Evolutionary conservation across 805 yeast genomes (phyloP).

Genomic region (Lachancea nothofagi): DNA sequence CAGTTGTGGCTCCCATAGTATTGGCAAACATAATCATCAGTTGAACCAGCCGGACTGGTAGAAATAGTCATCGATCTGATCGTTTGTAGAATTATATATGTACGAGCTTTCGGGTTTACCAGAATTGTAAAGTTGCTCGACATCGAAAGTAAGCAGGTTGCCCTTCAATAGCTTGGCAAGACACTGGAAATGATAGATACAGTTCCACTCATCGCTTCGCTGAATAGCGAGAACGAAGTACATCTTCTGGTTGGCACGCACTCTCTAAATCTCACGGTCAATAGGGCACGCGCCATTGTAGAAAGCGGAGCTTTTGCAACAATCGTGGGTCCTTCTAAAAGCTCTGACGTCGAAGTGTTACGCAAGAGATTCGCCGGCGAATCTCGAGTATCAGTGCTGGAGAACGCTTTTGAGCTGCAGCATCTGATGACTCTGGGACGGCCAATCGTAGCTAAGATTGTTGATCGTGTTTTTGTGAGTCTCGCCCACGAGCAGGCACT

Average conservation of each 20-base stretch:
- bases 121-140: neutral
- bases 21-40: no score
- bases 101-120: neutral
- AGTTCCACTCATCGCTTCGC: slow-evolving; percentile 37
- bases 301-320: slow-evolving; percentile 54
- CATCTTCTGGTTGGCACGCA: slow-evolving; percentile 53
- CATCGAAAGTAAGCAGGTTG: neutral
- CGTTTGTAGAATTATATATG: neutral
- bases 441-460: slow-evolving; percentile 51
- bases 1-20: slow-evolving; percentile 4
- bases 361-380: slow-evolving; percentile 20
- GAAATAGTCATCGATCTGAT: no score
- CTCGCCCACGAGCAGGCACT: slow-evolving; percentile 31
- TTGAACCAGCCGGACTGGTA: no score
- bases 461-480: slow-evolving; percentile 72
- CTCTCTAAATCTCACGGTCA: slow-evolving; percentile 30
- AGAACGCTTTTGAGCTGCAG: slow-evolving; percentile 33
- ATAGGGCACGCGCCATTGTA: slow-evolving; percentile 44
- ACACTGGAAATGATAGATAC: slow-evolving; percentile 3
- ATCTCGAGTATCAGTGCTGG: slow-evolving; percentile 28
- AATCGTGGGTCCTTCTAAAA: slow-evolving; percentile 36
- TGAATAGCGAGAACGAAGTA: slow-evolving; percentile 43
- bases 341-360: slow-evolving; percentile 18
- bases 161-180: neutral
- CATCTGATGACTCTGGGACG: slow-evolving; percentile 60